Conservation (phyloP, 257 asterid species). For the Marsdenia floribunda region DNA sequence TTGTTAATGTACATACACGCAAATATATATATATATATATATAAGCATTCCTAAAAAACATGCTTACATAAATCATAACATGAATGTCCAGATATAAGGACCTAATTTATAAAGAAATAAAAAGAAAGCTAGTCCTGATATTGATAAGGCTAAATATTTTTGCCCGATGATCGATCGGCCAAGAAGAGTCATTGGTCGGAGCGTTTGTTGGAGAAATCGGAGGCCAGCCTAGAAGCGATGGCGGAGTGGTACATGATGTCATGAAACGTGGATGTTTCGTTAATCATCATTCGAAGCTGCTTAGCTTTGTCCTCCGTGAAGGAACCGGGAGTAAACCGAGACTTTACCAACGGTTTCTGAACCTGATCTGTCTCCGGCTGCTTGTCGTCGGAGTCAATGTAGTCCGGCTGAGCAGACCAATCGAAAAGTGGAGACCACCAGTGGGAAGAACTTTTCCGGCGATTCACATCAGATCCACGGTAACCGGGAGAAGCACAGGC, state of each 20-base stretch:
- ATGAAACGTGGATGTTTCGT: constrained; percentile 55
- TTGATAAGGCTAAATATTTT: neutral
- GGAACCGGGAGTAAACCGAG: constrained; percentile 18
- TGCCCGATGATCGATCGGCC: neutral
- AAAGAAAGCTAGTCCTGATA: neutral
- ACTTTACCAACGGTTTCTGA: neutral
- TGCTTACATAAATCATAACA: too few relatives aligned
- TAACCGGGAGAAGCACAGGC: constrained; percentile 6
- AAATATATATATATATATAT: too few relatives aligned
- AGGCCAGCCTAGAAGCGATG: constrained; percentile 73
- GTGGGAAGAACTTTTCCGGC: constrained; percentile 22
- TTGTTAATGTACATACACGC: too few relatives aligned
- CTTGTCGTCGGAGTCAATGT: constrained; percentile 23
- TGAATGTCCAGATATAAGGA: too few relatives aligned
- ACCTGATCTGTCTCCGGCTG: constrained; percentile 16
- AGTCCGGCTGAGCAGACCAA: constrained; percentile 60
- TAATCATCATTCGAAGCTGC: constrained; percentile 58
- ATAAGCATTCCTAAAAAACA: too few relatives aligned
- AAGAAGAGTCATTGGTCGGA: constrained; percentile 10
- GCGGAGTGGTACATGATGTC: constrained; percentile 85
- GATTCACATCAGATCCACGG: constrained; percentile 18
- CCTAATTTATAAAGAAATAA: too few relatives aligned
- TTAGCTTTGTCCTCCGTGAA: constrained; percentile 77
- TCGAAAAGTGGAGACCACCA: constrained; percentile 80
- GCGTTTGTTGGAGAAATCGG: constrained; percentile 30